Conservation (phyloP, 768 basidiomycete species). For the Rhizopogon vinicolor region DNA sequence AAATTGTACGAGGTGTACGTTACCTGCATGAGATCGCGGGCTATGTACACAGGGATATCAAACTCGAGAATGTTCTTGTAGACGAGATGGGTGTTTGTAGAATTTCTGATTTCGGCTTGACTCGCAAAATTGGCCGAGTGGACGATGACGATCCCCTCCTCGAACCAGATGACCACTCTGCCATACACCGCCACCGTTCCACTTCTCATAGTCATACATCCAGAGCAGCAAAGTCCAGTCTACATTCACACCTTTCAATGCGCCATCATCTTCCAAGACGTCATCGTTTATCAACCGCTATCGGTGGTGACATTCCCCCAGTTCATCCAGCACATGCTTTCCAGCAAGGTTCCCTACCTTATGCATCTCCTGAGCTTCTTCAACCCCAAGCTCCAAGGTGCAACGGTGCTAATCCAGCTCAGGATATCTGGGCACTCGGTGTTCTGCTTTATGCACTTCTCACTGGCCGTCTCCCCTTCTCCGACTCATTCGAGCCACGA, state of each 20-base stretch:
- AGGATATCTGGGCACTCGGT: conserved; percentile 96
- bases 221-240: conserved; percentile 17
- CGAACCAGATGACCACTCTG: conserved; percentile 7
- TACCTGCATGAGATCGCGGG: conserved; percentile 77
- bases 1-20: conserved; percentile 76
- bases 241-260: conserved; percentile 11
- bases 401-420: conserved; percentile 50
- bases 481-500: conserved; percentile 86
- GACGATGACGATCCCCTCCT: conserved; percentile 30
- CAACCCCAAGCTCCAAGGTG: conserved; percentile 43
- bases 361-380: conserved; percentile 86
- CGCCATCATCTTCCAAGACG: conserved; percentile 40
- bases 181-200: conserved; percentile 21
- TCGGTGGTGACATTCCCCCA: conserved; percentile 24
- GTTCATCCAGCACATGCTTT: conserved; percentile 36
- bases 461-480: conserved; percentile 81
- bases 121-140: conserved; percentile 54
- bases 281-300: conserved; percentile 43
- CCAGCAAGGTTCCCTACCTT: conserved; percentile 84
- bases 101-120: conserved; percentile 83
- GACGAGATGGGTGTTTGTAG: conserved; percentile 86
- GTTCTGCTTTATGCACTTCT: conserved; percentile 85
- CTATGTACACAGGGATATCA: conserved; percentile 91
- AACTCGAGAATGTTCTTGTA: conserved; percentile 94
- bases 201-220: conserved; percentile 20